phyloP scores from a whole-genome alignment of 2,329 filamentous ascomycete genomes.

The Passalora sequoiae region DNA sequence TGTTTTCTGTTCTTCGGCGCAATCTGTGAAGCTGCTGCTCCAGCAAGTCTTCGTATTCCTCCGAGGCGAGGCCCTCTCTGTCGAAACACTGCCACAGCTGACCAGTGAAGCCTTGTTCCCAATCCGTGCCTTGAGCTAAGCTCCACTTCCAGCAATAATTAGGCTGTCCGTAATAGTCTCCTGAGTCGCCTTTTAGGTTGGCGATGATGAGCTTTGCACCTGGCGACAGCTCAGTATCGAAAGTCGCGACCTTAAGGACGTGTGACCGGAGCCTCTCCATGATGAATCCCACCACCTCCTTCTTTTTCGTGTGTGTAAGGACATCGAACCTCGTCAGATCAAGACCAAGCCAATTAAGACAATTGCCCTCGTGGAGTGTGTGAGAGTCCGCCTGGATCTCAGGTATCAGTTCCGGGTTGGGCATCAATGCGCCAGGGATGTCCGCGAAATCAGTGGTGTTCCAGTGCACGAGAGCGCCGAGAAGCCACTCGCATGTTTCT shows the following conservation, averaged over 20 bases:
- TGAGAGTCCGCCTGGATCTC: not conserved
- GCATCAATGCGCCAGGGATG: not conserved
- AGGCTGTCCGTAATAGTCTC: not conserved
- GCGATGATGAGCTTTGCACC: not conserved
- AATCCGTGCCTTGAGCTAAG: not conserved
- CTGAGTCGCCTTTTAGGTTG: not conserved
- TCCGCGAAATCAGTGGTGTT: not conserved
- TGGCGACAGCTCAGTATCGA: not conserved
- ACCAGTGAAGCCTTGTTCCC: not conserved
- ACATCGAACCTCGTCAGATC: not conserved
- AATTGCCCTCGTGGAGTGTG: not conserved
- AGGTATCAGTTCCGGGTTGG: not conserved
- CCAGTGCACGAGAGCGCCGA: not conserved
- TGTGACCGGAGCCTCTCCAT: not conserved
- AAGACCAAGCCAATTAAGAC: not conserved
- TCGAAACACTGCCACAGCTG: not conserved
- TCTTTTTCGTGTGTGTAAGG: not conserved
- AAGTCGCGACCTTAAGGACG: not conserved
- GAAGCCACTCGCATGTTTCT: not conserved
- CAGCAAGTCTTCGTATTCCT: conserved; percentile 3
- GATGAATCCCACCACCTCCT: not conserved
- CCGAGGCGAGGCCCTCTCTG: not conserved
- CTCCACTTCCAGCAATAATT: not conserved
- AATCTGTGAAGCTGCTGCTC: conserved; percentile 2
- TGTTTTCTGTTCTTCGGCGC: not conserved